Evolutionary conservation across 352 stramenopile genomes (phyloP), one percentile per base, ranked within the genome.

Genomic region (Elongisporangium undulatum): DNA sequence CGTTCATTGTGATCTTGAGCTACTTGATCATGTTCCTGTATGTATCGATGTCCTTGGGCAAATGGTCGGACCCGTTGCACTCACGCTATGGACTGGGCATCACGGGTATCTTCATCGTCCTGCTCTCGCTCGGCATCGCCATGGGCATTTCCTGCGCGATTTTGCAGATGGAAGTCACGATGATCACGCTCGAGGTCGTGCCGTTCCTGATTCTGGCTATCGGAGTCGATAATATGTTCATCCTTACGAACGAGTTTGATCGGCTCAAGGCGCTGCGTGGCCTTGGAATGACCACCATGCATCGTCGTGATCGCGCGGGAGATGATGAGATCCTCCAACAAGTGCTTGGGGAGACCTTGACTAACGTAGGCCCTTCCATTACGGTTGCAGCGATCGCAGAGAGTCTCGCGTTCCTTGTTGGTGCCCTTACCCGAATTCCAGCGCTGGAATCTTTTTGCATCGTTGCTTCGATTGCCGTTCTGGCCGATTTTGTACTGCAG

Each of bases 161-260:
- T 19, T 64, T 94, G 19, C 77, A 81, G 19, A 78, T 95, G 59
- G 72, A 92, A 56, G 87, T 95, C 22, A 97, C 89, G 29, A 95
- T 97, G 82, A 97, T 97, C 66, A 94, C 91, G 41, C 73, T 93
- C 26, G 88, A 97, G 62, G 90, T 97, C 13, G 87, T 97, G 45
- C 90, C 90, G 16, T 97, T 97, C 56, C 67, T 97, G 52, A 86
- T 96, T n/a, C 68, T 97, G 17, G 88, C 90, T 3, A 96, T 97
- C 58, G 90, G 90, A 17, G 87, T 97, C 26, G 90, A 97, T 71
- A 97, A 97, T 64, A 96, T 96, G 87, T 96, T 97, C 60, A 95
- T 97, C 63, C 61, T 97, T 3, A 94, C 87, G 17, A 94, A 95
- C 62, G 86, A 96, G 55, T 90, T 94, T 55, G 85, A 94, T 49